Conservation (phyloP, 345 rosid species). For the Pistacia vera region DNA sequence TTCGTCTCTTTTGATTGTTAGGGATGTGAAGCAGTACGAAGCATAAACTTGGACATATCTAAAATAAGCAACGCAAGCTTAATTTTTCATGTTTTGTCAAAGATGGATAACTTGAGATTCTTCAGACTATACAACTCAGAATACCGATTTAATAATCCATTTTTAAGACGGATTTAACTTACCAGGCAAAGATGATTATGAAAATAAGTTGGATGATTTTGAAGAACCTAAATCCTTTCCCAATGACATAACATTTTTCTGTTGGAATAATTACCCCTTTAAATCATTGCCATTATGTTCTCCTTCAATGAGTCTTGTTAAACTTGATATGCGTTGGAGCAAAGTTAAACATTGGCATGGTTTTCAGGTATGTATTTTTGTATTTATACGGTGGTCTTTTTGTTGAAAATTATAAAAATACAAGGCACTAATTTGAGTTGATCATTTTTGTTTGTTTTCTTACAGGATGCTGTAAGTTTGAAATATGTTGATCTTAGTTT, state of each 20-base stretch:
- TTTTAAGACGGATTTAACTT: not conserved
- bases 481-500: too few species aligned
- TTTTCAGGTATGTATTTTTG: not conserved
- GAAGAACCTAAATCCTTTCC: not conserved
- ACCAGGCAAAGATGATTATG: not conserved
- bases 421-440: not conserved
- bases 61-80: too few species aligned
- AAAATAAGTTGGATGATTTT: too few species aligned
- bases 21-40: not conserved
- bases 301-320: not conserved
- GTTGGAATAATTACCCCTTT: not conserved
- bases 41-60: not conserved
- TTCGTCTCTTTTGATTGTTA: not conserved
- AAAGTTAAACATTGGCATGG: not conserved
- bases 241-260: not conserved
- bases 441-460: too few species aligned
- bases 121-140: too few species aligned
- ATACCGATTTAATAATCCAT: not conserved
- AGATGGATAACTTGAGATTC: too few species aligned
- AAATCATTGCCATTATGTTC: too few species aligned
- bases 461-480: too few species aligned
- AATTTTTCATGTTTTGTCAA: too few species aligned
- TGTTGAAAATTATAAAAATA: not conserved
- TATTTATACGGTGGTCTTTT: too few species aligned
- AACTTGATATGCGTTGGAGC: not conserved